Percentiles rank a stretch among this genome's conserved stretches.
Evolutionary conservation across 805 yeast genomes (phyloP).

Genomic region (Blastobotrys americana): DNA sequence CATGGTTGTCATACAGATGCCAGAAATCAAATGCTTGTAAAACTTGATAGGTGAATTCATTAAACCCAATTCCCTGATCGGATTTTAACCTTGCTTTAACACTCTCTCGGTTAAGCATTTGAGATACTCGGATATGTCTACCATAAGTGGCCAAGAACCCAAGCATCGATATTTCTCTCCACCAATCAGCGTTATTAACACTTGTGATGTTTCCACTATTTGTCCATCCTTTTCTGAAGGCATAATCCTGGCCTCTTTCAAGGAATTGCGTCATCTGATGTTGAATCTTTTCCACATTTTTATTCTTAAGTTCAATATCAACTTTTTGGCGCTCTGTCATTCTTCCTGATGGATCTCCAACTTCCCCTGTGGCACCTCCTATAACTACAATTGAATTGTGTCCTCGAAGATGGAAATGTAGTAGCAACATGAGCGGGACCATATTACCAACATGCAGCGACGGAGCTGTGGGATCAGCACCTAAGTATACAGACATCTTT

Average conservation of each 20-base stretch:
- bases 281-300: conserved; percentile 54
- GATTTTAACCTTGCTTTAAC: conserved; percentile 65
- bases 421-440: conserved; percentile 73
- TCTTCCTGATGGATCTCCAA: conserved; percentile 96
- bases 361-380: conserved; percentile 76
- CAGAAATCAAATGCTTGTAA: conserved; percentile 92
- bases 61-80: conserved; percentile 77
- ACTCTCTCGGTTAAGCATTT: conserved; percentile 86
- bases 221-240: conserved; percentile 39
- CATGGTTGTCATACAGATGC: conserved; percentile 54
- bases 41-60: conserved; percentile 89
- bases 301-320: conserved; percentile 42
- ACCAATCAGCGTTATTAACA: conserved; percentile 76
- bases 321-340: conserved; percentile 62
- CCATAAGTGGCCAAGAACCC: conserved; percentile 76
- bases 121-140: conserved; percentile 65
- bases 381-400: conserved; percentile 77
- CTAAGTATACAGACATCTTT: conserved; percentile 67
- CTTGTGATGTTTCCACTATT: conserved; percentile 34
- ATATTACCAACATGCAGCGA: conserved; percentile 89
- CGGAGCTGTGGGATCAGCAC: conserved; percentile 92
- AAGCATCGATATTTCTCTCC: conserved; percentile 68
- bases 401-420: conserved; percentile 81
- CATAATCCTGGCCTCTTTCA: conserved; percentile 53
- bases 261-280: conserved; percentile 59